These are phyloP conservation scores for Amniculicola lignicola DNA, from an alignment of 495 filamentous ascomycete genomes.

Conservation along the genomic window DNA sequence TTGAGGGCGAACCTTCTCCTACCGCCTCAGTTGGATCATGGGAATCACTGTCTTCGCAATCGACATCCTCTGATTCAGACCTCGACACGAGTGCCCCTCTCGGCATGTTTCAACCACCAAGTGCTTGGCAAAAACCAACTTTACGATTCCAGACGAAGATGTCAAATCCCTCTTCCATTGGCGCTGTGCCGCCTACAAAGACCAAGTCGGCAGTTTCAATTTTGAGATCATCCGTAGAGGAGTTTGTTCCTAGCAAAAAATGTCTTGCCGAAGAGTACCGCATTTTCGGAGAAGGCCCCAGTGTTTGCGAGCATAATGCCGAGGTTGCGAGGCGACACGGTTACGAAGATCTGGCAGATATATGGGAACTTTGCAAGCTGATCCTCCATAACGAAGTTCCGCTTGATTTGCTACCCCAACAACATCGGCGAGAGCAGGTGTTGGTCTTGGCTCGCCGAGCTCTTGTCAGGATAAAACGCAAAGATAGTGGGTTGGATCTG, in stretches of 20 bases:
- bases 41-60: constrained; percentile 60
- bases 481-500: constrained; percentile 51
- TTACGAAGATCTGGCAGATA: constrained; percentile 68
- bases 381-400: constrained; percentile 74
- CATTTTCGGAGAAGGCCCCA: constrained; percentile 75
- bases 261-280: constrained; percentile 72
- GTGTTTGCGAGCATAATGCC: constrained; percentile 81
- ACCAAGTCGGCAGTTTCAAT: constrained; percentile 63
- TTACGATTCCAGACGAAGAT: constrained; percentile 48
- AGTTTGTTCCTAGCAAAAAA: constrained; percentile 70
- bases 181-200: constrained; percentile 37
- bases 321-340: constrained; percentile 70
- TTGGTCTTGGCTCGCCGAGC: constrained; percentile 58
- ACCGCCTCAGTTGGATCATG: constrained; percentile 62
- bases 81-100: constrained; percentile 55
- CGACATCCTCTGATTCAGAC: constrained; percentile 52
- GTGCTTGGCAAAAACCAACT: constrained; percentile 53
- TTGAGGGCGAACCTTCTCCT: constrained; percentile 40
- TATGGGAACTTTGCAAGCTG: constrained; percentile 78
- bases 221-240: constrained; percentile 50
- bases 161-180: constrained; percentile 50
- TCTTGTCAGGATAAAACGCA: constrained; percentile 36
- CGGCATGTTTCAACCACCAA: constrained; percentile 50
- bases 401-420: constrained; percentile 56
- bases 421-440: constrained; percentile 52